phyloP scores from a whole-genome alignment of 1,284 basidiomycete species.

The Cutaneotrichosporon mucoides region DNA sequence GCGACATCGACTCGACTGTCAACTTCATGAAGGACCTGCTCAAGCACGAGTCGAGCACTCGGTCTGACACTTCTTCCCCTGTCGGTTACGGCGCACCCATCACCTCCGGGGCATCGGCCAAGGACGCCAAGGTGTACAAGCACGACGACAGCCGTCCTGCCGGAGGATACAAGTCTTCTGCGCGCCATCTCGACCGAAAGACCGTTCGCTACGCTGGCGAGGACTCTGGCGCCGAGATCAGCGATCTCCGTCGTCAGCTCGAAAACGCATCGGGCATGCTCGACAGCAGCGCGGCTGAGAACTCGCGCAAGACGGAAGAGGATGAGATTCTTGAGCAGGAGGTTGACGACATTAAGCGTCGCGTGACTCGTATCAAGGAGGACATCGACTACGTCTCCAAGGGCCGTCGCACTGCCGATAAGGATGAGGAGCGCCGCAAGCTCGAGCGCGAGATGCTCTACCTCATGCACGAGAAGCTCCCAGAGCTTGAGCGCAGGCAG shows the following conservation, averaged over 20 bases:
- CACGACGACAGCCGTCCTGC: conserved; percentile 61
- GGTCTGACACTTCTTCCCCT: conserved; percentile 53
- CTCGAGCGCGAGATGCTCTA: conserved; percentile 84
- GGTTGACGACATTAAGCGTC: conserved; percentile 79
- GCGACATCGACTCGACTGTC: conserved; percentile 86
- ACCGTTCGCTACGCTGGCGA: conserved; percentile 72
- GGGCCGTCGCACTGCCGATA: conserved; percentile 67
- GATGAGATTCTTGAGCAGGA: conserved; percentile 88
- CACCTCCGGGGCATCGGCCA: conserved; percentile 57
- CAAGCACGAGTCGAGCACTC: conserved; percentile 70
- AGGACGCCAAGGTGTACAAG: conserved; percentile 91
- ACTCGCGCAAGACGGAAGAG: conserved; percentile 61
- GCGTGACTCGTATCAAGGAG: conserved; percentile 82
- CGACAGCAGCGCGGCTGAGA: conserved; percentile 65
- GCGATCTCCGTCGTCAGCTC: conserved; percentile 81
- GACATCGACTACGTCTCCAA: conserved; percentile 87
- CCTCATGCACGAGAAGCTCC: conserved; percentile 86
- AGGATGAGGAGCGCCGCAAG: conserved; percentile 80
- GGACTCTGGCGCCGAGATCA: conserved; percentile 67
- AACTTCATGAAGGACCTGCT: conserved; percentile 87
- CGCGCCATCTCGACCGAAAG: conserved; percentile 82
- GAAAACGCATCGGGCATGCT: conserved; percentile 77
- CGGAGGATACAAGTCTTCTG: conserved; percentile 70
- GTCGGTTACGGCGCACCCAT: conserved; percentile 54
- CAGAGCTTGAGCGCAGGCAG: conserved; percentile 81